A percentile compares a stretch with the other conserved stretches of the same genome.
phyloP scores from a whole-genome alignment of 306 rosid genomes.

The Pyrus bretschneideri region DNA sequence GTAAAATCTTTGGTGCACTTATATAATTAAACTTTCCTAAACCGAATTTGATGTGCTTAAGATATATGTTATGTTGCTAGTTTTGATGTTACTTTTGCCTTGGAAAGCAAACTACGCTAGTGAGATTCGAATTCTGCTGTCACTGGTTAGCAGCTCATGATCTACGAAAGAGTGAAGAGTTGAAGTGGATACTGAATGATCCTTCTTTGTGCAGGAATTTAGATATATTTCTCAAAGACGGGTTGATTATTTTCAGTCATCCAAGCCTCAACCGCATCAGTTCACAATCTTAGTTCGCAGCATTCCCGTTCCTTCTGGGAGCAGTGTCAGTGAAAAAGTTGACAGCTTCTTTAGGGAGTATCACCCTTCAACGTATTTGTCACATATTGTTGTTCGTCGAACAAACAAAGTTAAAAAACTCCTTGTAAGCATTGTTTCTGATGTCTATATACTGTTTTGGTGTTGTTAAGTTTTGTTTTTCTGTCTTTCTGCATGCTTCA shows the following conservation, averaged over 20 bases:
- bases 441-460: constrained; percentile 12
- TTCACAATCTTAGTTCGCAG: constrained; percentile 76
- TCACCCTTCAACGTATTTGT: constrained; percentile 72
- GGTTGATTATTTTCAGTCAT: constrained; percentile 63
- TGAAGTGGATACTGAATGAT: constrained; percentile 24
- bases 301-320: constrained; percentile 48
- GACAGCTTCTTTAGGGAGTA: constrained; percentile 61
- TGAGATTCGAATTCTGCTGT: not conserved
- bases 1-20: constrained; percentile 21
- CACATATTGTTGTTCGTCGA: constrained; percentile 61
- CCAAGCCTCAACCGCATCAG: constrained; percentile 85
- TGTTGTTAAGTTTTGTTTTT: constrained; percentile 9
- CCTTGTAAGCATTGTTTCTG: constrained; percentile 42
- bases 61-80: not conserved
- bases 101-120: not conserved
- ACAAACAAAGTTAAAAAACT: constrained; percentile 55
- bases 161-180: constrained; percentile 6
- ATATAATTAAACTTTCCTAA: constrained; percentile 1
- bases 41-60: not conserved
- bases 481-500: not conserved
- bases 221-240: constrained; percentile 62
- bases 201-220: constrained; percentile 59
- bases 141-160: not conserved
- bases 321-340: constrained; percentile 54
- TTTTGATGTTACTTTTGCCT: not conserved